Evolutionary conservation across 768 basidiomycete species (phyloP).

Genomic region (Tulasnella sp.): DNA sequence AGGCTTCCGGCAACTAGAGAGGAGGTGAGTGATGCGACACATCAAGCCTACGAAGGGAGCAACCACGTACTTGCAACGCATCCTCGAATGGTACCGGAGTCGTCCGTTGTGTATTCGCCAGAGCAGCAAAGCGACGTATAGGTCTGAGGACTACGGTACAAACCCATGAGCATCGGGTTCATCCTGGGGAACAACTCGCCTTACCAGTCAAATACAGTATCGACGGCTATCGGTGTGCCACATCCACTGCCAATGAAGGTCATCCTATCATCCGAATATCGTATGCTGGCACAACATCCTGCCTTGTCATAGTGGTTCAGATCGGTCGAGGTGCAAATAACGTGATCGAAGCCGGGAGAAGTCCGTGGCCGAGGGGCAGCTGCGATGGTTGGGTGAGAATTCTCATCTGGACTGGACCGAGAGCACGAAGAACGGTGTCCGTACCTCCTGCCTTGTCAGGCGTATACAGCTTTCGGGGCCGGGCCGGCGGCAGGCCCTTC

Average conservation of each 20-base stretch:
- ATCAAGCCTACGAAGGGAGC: neutral
- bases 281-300: neutral
- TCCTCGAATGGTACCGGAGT: neutral
- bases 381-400: neutral
- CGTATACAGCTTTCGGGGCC: neutral
- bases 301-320: neutral
- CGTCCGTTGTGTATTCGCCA: neutral
- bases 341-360: neutral
- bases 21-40: neutral
- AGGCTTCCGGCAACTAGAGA: neutral
- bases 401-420: neutral
- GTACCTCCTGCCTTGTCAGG: neutral
- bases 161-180: neutral
- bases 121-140: neutral
- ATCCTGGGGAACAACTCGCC: neutral
- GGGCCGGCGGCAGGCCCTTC: neutral
- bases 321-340: neutral
- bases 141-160: neutral
- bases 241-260: neutral
- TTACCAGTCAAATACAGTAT: slow-evolving; percentile 1
- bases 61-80: neutral
- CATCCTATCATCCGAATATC: neutral
- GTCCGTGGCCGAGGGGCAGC: neutral
- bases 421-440: neutral
- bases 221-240: neutral